A percentile compares a stretch with the other conserved stretches of the same genome.
These are phyloP conservation scores for Bothriochloa decipiens DNA, from an alignment of 176 grass and related monocot species.

Conservation along the genomic window DNA sequence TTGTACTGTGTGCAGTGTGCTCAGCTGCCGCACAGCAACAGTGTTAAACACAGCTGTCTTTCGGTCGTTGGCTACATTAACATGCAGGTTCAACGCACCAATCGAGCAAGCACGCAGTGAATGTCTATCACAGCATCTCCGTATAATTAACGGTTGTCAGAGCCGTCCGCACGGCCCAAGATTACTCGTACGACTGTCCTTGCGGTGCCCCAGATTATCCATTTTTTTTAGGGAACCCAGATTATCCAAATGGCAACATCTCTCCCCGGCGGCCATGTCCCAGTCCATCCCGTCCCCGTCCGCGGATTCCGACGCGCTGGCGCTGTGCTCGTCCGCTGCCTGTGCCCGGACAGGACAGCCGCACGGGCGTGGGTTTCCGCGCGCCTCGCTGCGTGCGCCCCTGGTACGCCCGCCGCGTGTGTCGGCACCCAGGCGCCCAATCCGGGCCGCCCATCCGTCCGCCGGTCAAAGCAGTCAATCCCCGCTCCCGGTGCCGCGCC, in stretches of 20 bases:
- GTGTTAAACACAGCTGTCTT: neutral
- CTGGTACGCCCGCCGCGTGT: neutral
- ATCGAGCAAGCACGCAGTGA: neutral
- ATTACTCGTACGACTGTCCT: neutral
- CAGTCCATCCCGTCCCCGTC: neutral
- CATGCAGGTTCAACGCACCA: constrained; percentile 25
- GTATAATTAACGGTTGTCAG: constrained; percentile 36
- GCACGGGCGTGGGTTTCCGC: constrained; percentile 30
- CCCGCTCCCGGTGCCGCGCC: neutral
- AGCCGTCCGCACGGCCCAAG: neutral
- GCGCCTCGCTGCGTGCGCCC: constrained; percentile 18
- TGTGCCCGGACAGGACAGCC: neutral
- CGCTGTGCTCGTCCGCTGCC: neutral
- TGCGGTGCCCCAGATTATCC: neutral
- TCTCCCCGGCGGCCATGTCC: neutral
- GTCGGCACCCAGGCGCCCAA: constrained; percentile 42
- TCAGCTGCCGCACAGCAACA: neutral
- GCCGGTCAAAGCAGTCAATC: neutral
- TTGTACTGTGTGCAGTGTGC: no score
- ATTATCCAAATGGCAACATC: constrained; percentile 5
- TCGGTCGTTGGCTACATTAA: no score
- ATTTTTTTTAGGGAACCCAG: neutral
- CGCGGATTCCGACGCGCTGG: constrained; percentile 24
- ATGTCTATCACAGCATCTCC: constrained; percentile 1
- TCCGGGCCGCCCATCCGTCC: constrained; percentile 24